A percentile compares a stretch with the other conserved stretches of the same genome.
Conservation (phyloP, 768 basidiomycete genomes). For the Boletus insuetus region DNA sequence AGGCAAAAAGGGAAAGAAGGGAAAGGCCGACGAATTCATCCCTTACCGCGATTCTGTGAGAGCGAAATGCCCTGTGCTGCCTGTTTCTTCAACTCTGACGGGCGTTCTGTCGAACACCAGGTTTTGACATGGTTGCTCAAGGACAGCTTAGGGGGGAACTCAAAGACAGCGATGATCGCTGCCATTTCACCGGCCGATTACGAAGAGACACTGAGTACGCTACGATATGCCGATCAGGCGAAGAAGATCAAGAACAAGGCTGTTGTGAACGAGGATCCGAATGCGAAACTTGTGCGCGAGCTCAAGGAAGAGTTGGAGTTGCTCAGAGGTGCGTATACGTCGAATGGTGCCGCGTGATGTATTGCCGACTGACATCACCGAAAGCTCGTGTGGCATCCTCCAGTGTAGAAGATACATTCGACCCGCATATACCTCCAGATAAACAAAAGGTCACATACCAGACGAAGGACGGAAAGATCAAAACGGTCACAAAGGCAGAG, state of each 20-base stretch:
- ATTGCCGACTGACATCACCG: constrained; percentile 5
- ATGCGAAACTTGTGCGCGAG: constrained; percentile 96
- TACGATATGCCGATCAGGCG: constrained; percentile 97
- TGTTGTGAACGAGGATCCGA: constrained; percentile 98
- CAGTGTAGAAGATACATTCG: constrained; percentile 71
- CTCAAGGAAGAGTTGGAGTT: constrained; percentile 97
- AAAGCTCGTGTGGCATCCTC: constrained; percentile 75
- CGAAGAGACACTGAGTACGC: constrained; percentile 93
- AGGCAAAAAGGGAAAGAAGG: constrained; percentile 85
- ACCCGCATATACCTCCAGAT: constrained; percentile 87
- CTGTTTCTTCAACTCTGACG: constrained; percentile 2
- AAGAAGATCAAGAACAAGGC: constrained; percentile 99
- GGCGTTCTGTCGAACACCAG: constrained; percentile 35
- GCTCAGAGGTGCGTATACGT: constrained; percentile 62
- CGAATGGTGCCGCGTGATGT: background rate
- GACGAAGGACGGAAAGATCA: constrained; percentile 89
- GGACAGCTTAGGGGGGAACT: constrained; percentile 95
- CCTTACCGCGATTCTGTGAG: constrained; percentile 96
- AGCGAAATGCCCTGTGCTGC: constrained; percentile 5
- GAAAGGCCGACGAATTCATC: constrained; percentile 87
- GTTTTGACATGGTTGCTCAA: constrained; percentile 98
- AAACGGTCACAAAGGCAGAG: constrained; percentile 96
- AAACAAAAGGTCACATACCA: constrained; percentile 94
- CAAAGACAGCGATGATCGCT: constrained; percentile 99
- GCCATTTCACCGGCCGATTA: constrained; percentile 99